A percentile compares a stretch with the other conserved stretches of the same genome.
These are phyloP conservation scores for Babesia ovis DNA, from an alignment of 169 alveolate genomes.

Conservation along the genomic window DNA sequence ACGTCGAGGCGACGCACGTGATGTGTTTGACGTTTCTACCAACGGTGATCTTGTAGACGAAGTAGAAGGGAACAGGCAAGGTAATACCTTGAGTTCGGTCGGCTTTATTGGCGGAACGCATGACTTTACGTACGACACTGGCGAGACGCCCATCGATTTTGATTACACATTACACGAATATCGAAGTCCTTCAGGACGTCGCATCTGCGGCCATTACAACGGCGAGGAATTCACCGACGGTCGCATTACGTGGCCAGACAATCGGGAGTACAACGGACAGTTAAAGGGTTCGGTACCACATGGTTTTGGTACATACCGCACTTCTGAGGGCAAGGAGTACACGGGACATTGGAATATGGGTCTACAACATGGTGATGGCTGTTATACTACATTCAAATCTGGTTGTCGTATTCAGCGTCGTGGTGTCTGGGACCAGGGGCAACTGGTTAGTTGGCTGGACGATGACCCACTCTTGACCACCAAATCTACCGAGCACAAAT, in stretches of 20 bases:
- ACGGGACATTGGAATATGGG: conserved; percentile 77
- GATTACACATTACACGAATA: conserved; percentile 66
- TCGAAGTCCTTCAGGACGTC: conserved; percentile 75
- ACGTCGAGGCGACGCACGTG: conserved; percentile 1
- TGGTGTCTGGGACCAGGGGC: conserved; percentile 49
- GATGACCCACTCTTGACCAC: not conserved
- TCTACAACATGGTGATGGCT: conserved; percentile 77
- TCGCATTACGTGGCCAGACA: conserved; percentile 76
- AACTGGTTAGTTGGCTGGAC: conserved; percentile 39
- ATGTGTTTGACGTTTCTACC: conserved; percentile 22
- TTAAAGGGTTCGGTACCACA: conserved; percentile 54
- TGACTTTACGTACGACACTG: not conserved
- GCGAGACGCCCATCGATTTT: conserved; percentile 43
- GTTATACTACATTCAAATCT: conserved; percentile 41
- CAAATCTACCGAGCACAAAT: not conserved
- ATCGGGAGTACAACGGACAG: conserved; percentile 76
- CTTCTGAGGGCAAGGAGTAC: conserved; percentile 73
- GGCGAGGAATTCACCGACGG: conserved; percentile 76
- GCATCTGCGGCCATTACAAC: conserved; percentile 63
- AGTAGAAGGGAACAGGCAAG: not conserved
- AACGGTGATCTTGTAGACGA: not conserved
- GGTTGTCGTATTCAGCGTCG: conserved; percentile 44
- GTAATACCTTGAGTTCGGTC: not conserved
- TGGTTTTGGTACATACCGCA: conserved; percentile 40
- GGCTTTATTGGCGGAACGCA: not conserved